Evolutionary conservation across 495 filamentous ascomycete genomes (phyloP).

Genomic region (Penicillium longicatenatum): DNA sequence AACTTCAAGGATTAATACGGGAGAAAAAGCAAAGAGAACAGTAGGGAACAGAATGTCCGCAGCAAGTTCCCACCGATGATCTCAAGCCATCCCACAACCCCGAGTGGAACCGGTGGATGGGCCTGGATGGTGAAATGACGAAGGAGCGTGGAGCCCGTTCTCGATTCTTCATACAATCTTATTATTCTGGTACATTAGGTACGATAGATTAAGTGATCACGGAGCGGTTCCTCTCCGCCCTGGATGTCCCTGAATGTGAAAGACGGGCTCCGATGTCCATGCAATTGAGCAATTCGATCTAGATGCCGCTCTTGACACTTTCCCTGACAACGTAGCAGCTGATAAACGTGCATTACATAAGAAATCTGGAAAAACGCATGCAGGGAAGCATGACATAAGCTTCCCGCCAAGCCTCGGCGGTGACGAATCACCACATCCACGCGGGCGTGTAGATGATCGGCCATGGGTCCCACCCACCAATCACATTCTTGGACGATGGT

Average conservation of each 20-base stretch:
- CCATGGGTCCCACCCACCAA: conserved; percentile 13
- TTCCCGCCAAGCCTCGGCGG: conserved; percentile 12
- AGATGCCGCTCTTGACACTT: not conserved
- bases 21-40: conserved; percentile 4
- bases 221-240: not conserved
- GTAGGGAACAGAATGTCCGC: conserved; percentile 5
- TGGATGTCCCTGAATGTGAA: not conserved
- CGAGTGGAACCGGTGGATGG: conserved; percentile 23
- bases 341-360: not conserved
- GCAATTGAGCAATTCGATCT: not conserved
- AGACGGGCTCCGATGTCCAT: no score
- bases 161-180: not conserved
- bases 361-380: not conserved
- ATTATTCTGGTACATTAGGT: not conserved
- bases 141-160: conserved; percentile 25
- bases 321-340: not conserved
- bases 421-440: conserved; percentile 24
- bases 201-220: not conserved
- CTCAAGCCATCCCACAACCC: conserved; percentile 15
- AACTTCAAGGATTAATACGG: not conserved
- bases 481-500: conserved; percentile 13
- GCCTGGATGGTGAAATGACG: conserved; percentile 36
- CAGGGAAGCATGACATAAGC: conserved; percentile 15
- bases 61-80: conserved; percentile 15
- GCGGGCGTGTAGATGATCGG: conserved; percentile 19